phyloP scores from a whole-genome alignment of 164 flowering plant species.

The Euptelea pleiosperma region DNA sequence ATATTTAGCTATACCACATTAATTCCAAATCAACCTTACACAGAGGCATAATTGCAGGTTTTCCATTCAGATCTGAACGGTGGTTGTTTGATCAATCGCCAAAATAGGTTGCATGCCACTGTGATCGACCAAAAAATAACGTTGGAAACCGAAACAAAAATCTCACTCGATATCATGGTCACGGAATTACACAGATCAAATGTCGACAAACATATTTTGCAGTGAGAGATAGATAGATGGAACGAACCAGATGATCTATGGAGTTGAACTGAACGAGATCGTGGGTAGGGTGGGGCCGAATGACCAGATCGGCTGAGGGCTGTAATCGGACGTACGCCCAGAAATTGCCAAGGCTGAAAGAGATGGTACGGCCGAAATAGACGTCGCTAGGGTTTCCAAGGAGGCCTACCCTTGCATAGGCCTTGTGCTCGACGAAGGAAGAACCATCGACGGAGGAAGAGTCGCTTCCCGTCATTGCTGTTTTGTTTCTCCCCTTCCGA shows the following conservation, averaged over 20 bases:
- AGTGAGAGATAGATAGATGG: conserved; percentile 1
- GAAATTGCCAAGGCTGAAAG: conserved; percentile 74
- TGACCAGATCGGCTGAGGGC: conserved; percentile 68
- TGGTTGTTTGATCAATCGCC: too few species aligned
- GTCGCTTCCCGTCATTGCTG: not conserved
- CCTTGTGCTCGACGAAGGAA: conserved; percentile 54
- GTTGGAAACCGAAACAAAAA: too few species aligned
- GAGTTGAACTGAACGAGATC: conserved; percentile 77
- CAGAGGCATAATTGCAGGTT: too few species aligned
- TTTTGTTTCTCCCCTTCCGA: conserved; percentile 3
- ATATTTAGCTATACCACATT: too few species aligned
- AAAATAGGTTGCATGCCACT: too few species aligned
- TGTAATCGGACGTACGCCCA: conserved; percentile 63
- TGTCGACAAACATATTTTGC: too few species aligned
- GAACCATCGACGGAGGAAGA: not conserved
- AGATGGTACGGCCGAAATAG: conserved; percentile 75
- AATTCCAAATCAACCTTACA: too few species aligned
- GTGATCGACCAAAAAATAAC: too few species aligned
- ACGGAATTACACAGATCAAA: not conserved
- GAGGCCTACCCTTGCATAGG: conserved; percentile 70
- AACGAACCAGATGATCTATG: conserved; percentile 51
- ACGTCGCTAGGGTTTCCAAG: conserved; percentile 95
- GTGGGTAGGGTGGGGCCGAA: conserved; percentile 71
- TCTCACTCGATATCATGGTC: too few species aligned
- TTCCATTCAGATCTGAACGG: too few species aligned